A percentile compares a stretch with the other conserved stretches of the same genome.
phyloP scores from a whole-genome alignment of 140 eudicot genomes.

The Cichorium intybus region DNA sequence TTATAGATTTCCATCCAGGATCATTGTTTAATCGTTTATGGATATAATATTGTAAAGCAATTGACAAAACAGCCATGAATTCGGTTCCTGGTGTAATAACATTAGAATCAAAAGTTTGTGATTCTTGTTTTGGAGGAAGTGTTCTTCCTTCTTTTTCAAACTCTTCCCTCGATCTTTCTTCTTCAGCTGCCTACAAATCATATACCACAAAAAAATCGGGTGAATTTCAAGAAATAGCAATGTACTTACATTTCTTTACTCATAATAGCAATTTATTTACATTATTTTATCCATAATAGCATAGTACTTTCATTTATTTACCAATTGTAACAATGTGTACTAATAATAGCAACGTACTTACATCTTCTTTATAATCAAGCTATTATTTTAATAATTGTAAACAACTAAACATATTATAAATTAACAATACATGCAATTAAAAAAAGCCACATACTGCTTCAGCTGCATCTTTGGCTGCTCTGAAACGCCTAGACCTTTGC shows the following conservation, averaged over 20 bases:
- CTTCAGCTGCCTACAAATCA: slow-evolving; percentile 60
- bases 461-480: slow-evolving; percentile 96
- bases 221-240: too few relatives aligned
- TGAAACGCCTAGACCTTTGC: slow-evolving; percentile 89
- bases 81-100: slow-evolving; percentile 84
- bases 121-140: slow-evolving; percentile 42
- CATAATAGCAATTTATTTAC: too few relatives aligned
- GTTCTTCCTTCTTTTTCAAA: slow-evolving; percentile 44
- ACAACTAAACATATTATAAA: too few relatives aligned
- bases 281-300: too few relatives aligned
- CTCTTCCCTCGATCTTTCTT: slow-evolving; percentile 48
- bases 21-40: slow-evolving; percentile 81
- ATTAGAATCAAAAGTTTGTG: slow-evolving; percentile 46
- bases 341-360: too few relatives aligned
- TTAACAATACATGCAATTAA: too few relatives aligned
- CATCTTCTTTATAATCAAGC: too few relatives aligned
- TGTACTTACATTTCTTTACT: too few relatives aligned
- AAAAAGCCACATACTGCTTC: slow-evolving; percentile 57
- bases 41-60: slow-evolving; percentile 81
- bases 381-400: too few relatives aligned
- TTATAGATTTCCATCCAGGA: slow-evolving; percentile 85
- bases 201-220: background rate
- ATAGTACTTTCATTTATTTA: too few relatives aligned
- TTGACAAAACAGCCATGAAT: slow-evolving; percentile 79
- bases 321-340: too few relatives aligned